Conservation (phyloP, 192 early-diverging fungal genomes). For the Umbelopsis sp. region DNA sequence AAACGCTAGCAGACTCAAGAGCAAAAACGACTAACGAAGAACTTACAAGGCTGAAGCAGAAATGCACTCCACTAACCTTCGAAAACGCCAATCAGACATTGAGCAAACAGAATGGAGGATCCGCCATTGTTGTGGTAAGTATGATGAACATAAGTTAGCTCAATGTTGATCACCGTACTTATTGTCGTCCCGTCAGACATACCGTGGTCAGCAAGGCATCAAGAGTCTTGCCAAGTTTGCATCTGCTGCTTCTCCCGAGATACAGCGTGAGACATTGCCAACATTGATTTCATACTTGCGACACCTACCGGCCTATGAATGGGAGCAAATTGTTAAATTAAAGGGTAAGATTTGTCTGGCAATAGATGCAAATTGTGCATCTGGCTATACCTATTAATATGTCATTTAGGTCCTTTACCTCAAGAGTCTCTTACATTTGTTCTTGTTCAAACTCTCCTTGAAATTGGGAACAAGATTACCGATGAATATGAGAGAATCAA, state of each 20-base stretch:
- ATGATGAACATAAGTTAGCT: neutral
- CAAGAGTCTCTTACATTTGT: conserved; percentile 46
- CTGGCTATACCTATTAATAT: neutral
- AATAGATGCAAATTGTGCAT: neutral
- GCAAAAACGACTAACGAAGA: conserved; percentile 45
- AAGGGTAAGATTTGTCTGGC: conserved; percentile 34
- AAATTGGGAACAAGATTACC: conserved; percentile 42
- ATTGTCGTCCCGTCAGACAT: conserved; percentile 19
- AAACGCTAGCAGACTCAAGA: conserved; percentile 48
- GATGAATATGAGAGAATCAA: conserved; percentile 39
- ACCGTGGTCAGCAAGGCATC: conserved; percentile 33
- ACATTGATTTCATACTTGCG: conserved; percentile 32
- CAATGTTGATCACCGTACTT: neutral
- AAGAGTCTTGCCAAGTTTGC: conserved; percentile 33
- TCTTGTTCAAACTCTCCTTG: conserved; percentile 45
- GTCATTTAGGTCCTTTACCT: conserved; percentile 26
- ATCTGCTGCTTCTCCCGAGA: conserved; percentile 26
- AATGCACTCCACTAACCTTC: conserved; percentile 39
- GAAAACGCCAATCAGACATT: conserved; percentile 16
- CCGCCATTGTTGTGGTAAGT: neutral
- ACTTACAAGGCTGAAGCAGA: conserved; percentile 40
- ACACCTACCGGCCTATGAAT: conserved; percentile 33
- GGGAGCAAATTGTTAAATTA: conserved; percentile 22
- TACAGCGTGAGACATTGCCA: conserved; percentile 26
- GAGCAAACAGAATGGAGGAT: conserved; percentile 6